Conservation (phyloP, 805 yeast species). For the Wickerhamiella dianesei region DNA sequence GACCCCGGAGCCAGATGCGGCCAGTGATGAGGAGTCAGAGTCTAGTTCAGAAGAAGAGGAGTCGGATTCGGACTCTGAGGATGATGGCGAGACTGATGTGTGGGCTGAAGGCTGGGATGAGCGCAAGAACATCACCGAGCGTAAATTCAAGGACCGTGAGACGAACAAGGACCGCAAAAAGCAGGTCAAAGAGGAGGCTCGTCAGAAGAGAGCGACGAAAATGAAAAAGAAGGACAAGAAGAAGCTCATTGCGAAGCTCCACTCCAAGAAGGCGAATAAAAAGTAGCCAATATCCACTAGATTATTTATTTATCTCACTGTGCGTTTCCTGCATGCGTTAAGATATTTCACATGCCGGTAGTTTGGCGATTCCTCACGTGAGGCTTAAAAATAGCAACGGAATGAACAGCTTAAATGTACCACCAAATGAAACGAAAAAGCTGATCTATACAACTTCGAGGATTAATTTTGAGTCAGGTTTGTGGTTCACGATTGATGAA, state of each 20-base stretch:
- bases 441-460: neutral
- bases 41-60: slow-evolving; percentile 19
- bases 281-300: too few species aligned
- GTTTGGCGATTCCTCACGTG: too few species aligned
- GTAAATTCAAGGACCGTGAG: slow-evolving; percentile 68
- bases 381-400: too few species aligned
- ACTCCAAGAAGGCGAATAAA: neutral
- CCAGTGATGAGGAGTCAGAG: slow-evolving; percentile 18
- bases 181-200: slow-evolving; percentile 60
- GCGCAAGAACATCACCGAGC: slow-evolving; percentile 38
- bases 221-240: slow-evolving; percentile 75
- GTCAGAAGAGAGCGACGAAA: slow-evolving; percentile 67
- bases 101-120: slow-evolving; percentile 33
- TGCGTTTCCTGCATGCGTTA: too few species aligned
- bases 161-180: slow-evolving; percentile 61
- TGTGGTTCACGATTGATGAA: neutral
- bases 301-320: too few species aligned
- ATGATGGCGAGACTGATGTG: slow-evolving; percentile 28
- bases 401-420: too few species aligned
- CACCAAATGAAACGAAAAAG: too few species aligned
- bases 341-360: too few species aligned
- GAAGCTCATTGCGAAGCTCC: slow-evolving; percentile 40
- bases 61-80: slow-evolving; percentile 24
- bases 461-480: neutral
- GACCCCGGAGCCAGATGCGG: slow-evolving; percentile 5